Evolutionary conservation across 2,329 filamentous ascomycete genomes (phyloP), one percentile per base, ranked within the genome.

Genomic region (Metarhizium brunneum): DNA sequence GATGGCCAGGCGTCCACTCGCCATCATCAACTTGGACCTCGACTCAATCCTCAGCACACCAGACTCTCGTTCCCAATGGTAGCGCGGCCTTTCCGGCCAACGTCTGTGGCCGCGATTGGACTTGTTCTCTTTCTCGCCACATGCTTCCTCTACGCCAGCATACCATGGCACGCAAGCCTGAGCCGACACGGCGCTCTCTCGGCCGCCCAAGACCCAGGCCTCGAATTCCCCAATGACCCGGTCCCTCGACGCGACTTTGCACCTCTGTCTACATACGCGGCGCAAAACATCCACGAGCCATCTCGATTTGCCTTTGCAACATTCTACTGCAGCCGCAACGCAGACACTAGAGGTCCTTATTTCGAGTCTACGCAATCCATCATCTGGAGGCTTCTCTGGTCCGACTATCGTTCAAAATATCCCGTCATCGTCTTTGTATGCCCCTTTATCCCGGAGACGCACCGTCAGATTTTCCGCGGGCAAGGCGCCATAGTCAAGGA

Each of bases 341-440:
- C 53, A 8, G 53, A 54, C 42, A 29, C 47, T 6, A 47, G 53
- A 18, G 53, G 36, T 6, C 53, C 47, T 1, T 54, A n/a, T 20
- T 50, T 50, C n/a, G 47, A 50, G n/a, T 50, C 47, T 18, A 54
- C 52, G 11, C 52, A 54, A 16, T 54, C 52, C 32, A 54, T 54
- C 20, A 29, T 54, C 13, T 54, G 52, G 52, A 29, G 52, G 6
- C 43, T 54, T 13, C 45, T 54, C 32, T 54, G 52, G 52, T 54
- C 52, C 5, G 52, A 54, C 2, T 54, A 54, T 4, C 43, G 52
- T 2, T 54, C 52, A 14, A 54, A 32, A 13, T 54, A 49, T 30
- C 52, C 52, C 18, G 45, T 54, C 32, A 32, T 54, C 13, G 35
- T 54, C 43, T 54, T 54, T 32, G 52, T 54, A 6, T 54, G 52